Base-by-base conservation (phyloP, 2,329 filamentous ascomycete genomes). In the Ophiocordyceps robertsii region DNA sequence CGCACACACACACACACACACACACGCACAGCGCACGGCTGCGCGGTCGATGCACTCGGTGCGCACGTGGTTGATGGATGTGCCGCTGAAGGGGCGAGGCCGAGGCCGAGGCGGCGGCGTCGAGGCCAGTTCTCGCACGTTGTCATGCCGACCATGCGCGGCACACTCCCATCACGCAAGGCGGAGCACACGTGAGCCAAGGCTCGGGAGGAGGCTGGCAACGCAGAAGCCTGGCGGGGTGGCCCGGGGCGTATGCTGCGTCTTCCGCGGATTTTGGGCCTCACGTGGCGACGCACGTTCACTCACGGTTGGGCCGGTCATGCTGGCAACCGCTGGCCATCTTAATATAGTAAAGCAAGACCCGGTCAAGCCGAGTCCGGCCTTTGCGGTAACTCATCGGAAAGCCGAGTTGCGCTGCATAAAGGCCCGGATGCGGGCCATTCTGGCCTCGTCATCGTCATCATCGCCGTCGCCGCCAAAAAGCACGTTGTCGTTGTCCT, bases 401-500 rank as follows among this genome's bases (percentile, higher is more conserved):
- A 49, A 48, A 7, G 55, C 54, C 36, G 54, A 49, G 41, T 50
- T 57, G 40, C 56, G 59, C 50, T 55, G 58, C 55, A 64, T 58
- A 46, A 61, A 64, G 24, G 56, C 54, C 45, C 55, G 56, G 45
- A 65, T 64, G 39, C 61, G 59, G 32, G 59, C 61, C 59, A 64
- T 63, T 17, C 57, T 55, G 38, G 54, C 55, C 39, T 61, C 59
- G 41, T 53, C 50, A 36, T 58, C 56, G 27, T 55, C 52, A 37
- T 56, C 54, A 30, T 65, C 63, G 35, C 24, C 24, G 24, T 63
- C 61, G 35, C 52, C 53, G 17, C 51, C 57, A 19, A 67, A 54
- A 33, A 60, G 61, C 49, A 58, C 7, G 6, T 64, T 59, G 17
- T 60, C 58, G 33, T 61, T 56, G 21, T 63, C 62, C 14, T 59